Evolutionary conservation across 768 basidiomycete species (phyloP).

Genomic region (Lentinula lateritia): DNA sequence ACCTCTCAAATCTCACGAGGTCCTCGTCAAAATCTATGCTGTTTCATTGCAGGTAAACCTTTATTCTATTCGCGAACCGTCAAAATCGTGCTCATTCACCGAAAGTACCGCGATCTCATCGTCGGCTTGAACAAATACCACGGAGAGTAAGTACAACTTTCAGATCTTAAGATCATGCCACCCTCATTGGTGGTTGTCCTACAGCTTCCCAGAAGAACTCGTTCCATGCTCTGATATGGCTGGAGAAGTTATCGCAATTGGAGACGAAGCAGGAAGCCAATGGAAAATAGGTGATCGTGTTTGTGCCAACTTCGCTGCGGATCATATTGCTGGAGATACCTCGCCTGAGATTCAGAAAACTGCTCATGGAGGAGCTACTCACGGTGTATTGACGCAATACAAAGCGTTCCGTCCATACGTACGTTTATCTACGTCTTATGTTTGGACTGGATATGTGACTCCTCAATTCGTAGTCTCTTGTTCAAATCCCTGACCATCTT

Average conservation of each 20-base stretch:
- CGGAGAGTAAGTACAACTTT: slow-evolving; percentile 17
- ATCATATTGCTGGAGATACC: slow-evolving; percentile 42
- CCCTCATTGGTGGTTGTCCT: not conserved
- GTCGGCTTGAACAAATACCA: slow-evolving; percentile 35
- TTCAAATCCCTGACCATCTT: slow-evolving; percentile 50
- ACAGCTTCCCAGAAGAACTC: slow-evolving; percentile 12
- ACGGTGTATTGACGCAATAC: slow-evolving; percentile 53
- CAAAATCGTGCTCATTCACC: not conserved
- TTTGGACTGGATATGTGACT: not conserved
- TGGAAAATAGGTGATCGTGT: slow-evolving; percentile 57
- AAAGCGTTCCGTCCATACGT: slow-evolving; percentile 44
- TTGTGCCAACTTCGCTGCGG: slow-evolving; percentile 44
- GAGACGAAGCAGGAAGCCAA: slow-evolving; percentile 29
- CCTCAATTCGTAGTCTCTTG: slow-evolving; percentile 30
- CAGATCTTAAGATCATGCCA: too few species aligned
- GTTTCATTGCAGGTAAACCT: slow-evolving; percentile 45
- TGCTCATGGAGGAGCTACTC: slow-evolving; percentile 39
- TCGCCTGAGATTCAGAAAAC: slow-evolving; percentile 27
- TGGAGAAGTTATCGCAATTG: slow-evolving; percentile 48
- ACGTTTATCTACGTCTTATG: slow-evolving; percentile 7
- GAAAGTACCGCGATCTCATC: slow-evolving; percentile 45
- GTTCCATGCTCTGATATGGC: slow-evolving; percentile 48
- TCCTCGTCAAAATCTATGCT: slow-evolving; percentile 50
- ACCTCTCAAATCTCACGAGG: slow-evolving; percentile 38
- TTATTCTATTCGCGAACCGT: not conserved